Evolutionary conservation across 768 basidiomycete genomes (phyloP).

Genomic region (Paxillus rubicundulus): DNA sequence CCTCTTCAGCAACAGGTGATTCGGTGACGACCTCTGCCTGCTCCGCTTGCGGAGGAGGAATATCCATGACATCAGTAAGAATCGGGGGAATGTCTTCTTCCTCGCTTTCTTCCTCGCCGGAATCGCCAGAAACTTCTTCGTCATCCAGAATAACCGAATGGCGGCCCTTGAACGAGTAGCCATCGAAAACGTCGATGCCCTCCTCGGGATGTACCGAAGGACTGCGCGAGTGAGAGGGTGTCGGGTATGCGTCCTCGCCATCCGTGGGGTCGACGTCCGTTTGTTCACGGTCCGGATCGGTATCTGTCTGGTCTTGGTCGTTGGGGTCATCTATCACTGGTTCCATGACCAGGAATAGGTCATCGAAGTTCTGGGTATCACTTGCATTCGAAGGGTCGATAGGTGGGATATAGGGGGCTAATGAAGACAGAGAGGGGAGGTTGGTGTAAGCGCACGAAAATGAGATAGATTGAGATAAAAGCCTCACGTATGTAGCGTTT

Average conservation of each 20-base stretch:
- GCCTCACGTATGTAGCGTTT: slow-evolving; percentile 88
- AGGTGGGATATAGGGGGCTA: slow-evolving; percentile 90
- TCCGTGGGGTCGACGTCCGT: slow-evolving; percentile 73
- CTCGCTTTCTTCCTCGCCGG: slow-evolving; percentile 33
- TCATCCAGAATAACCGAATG: slow-evolving; percentile 77
- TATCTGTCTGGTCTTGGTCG: slow-evolving; percentile 60
- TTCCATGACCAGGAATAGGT: slow-evolving; percentile 94
- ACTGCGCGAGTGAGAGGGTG: slow-evolving; percentile 76
- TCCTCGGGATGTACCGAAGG: slow-evolving; percentile 61
- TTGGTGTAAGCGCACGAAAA: slow-evolving; percentile 11
- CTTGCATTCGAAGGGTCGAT: slow-evolving; percentile 89
- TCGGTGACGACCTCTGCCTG: slow-evolving; percentile 37
- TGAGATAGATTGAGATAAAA: slow-evolving; percentile 6
- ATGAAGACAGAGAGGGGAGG: slow-evolving; percentile 6
- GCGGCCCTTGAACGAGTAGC: slow-evolving; percentile 89
- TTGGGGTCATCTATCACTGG: slow-evolving; percentile 81
- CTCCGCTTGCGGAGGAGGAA: slow-evolving; percentile 23
- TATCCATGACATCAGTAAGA: slow-evolving; percentile 17
- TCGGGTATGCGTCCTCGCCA: slow-evolving; percentile 73
- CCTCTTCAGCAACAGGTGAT: slow-evolving; percentile 30
- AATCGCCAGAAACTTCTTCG: slow-evolving; percentile 46
- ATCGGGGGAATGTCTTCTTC: slow-evolving; percentile 37
- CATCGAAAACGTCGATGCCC: slow-evolving; percentile 80
- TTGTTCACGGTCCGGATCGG: slow-evolving; percentile 64
- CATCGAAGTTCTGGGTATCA: slow-evolving; percentile 98